Conservation (phyloP, 352 stramenopile species). For the Phytophthora multivora region DNA sequence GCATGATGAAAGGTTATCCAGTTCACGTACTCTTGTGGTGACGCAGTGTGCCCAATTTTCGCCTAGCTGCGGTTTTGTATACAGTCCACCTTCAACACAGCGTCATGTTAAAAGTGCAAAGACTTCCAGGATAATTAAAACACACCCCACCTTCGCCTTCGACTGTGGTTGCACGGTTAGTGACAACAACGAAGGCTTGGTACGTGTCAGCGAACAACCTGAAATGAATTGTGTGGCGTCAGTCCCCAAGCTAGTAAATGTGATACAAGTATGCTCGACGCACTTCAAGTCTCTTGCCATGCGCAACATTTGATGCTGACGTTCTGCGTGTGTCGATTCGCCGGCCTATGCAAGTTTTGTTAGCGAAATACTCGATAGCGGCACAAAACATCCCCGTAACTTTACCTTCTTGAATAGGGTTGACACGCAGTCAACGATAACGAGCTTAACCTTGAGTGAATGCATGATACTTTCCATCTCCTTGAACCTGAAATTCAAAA, state of each 20-base stretch:
- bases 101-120: conserved; percentile 9
- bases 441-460: conserved; percentile 54
- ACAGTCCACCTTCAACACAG: conserved; percentile 44
- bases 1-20: background rate
- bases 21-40: conserved; percentile 49
- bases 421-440: conserved; percentile 79
- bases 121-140: background rate
- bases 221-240: conserved; percentile 2
- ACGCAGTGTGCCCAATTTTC: conserved; percentile 77
- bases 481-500: conserved; percentile 49
- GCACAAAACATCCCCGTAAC: background rate
- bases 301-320: conserved; percentile 54
- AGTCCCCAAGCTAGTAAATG: background rate
- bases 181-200: conserved; percentile 67
- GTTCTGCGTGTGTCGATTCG: conserved; percentile 44
- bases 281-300: conserved; percentile 64
- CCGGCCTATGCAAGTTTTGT: conserved; percentile 25
- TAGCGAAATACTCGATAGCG: background rate
- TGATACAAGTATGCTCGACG: background rate
- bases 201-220: conserved; percentile 72
- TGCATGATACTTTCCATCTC: conserved; percentile 53
- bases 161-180: conserved; percentile 63
- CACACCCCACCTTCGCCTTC: conserved; percentile 26
- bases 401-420: conserved; percentile 64
- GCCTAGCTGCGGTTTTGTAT: conserved; percentile 65